Percentiles rank a stretch among this genome's conserved stretches.
Evolutionary conservation across 148 eudicot genomes (phyloP).

Genomic region (Silene latifolia): DNA sequence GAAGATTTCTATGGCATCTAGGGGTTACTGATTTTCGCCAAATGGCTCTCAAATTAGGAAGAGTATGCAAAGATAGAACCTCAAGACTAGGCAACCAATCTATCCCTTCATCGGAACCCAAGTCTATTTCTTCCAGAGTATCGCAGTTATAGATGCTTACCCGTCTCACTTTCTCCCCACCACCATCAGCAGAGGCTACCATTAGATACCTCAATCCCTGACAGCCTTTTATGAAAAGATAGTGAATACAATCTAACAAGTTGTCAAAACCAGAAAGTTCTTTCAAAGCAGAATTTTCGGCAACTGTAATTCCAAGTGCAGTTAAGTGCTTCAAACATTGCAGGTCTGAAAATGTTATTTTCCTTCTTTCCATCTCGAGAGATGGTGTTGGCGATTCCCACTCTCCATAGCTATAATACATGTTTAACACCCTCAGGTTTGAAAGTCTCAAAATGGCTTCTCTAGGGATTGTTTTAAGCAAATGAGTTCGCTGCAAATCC

Average conservation of each 20-base stretch:
- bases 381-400: constrained; percentile 14
- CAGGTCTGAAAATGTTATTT: constrained; percentile 19
- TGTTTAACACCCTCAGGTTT: constrained; percentile 25
- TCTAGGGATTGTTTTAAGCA: constrained; percentile 20
- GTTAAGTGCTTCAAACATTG: constrained; percentile 16
- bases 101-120: constrained; percentile 22
- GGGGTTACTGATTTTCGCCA: constrained; percentile 24
- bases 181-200: constrained; percentile 22
- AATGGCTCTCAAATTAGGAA: constrained; percentile 22
- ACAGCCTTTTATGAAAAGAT: constrained; percentile 25
- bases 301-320: constrained; percentile 24
- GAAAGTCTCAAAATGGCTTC: constrained; percentile 22
- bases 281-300: constrained; percentile 15
- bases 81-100: constrained; percentile 34
- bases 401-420: constrained; percentile 26
- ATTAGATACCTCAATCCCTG: constrained; percentile 21
- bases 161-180: constrained; percentile 25
- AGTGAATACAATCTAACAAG: constrained; percentile 21
- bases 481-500: constrained; percentile 30
- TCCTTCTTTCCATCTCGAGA: neutral
- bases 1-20: constrained; percentile 29
- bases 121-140: constrained; percentile 25
- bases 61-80: constrained; percentile 25
- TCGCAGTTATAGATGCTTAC: constrained; percentile 23
- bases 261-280: constrained; percentile 20